phyloP scores from a whole-genome alignment of 2,329 filamentous ascomycete species.

The Trichoderma simmonsii region DNA sequence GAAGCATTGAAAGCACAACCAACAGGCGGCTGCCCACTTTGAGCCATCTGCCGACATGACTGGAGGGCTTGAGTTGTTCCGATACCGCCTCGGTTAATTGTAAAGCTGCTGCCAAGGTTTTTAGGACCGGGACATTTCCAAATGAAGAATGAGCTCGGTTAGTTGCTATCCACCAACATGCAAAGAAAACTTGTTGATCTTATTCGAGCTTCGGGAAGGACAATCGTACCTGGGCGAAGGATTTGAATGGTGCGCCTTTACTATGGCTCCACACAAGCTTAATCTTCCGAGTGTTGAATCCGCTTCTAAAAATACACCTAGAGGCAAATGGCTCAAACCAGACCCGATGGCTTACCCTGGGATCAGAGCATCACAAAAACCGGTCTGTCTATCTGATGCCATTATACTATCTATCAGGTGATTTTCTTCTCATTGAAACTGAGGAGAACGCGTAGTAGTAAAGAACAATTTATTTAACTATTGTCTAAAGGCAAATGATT shows the following conservation, averaged over 20 bases:
- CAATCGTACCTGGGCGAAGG: background rate
- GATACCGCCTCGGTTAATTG: background rate
- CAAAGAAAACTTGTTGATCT: background rate
- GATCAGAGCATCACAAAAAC: background rate
- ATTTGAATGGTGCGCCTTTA: background rate
- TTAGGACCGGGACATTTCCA: background rate
- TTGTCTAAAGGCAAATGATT: background rate
- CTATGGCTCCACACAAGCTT: background rate
- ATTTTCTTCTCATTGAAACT: too few species aligned
- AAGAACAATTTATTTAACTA: background rate
- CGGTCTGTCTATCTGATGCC: accelerated
- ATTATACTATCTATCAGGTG: too few species aligned
- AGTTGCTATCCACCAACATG: background rate
- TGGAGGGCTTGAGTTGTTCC: background rate
- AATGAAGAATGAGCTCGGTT: background rate
- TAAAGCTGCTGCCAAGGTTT: background rate
- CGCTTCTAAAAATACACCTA: background rate
- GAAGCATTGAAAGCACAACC: background rate
- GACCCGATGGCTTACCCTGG: background rate
- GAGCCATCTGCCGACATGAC: background rate
- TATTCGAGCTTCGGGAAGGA: background rate
- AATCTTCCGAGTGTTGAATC: background rate
- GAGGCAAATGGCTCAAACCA: background rate
- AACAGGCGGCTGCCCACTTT: background rate
- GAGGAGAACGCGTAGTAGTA: background rate